Base-by-base conservation (phyloP, 2,329 filamentous ascomycete species). In the Stromatinia cepivora region DNA sequence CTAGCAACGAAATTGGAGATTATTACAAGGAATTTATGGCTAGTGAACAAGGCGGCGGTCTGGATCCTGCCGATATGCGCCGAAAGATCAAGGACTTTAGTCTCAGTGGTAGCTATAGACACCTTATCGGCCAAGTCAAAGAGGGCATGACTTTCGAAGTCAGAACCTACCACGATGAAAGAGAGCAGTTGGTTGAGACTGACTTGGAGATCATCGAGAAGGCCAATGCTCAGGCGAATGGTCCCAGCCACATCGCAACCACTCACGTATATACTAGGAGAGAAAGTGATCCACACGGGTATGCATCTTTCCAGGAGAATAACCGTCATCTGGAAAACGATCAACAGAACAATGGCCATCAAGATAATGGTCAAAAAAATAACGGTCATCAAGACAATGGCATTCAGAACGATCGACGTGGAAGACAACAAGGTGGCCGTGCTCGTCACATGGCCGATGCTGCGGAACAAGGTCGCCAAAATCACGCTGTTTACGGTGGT, bases 1-100 rank as follows among this genome's bases (percentile, higher is more conserved):
- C 95, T 0, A 78, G 84, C 31, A 98, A 99, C 79, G 87, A 88
- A 48, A 88, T 97, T 72, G 92, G 91, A n/a, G 84, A 87, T 4
- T 97, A 90, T 79, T 99, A 98, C 81, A 85, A 86, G 72, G 85
- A 87, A 3, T 96, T 97, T 81, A 99, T 99, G 96, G 87, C 81
- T 45, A 90, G 86, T 65, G 86, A 91, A 61, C 86, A 87, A 72
- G 94, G 95, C 71, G 94, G 94, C 15, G 82, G 83, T 1, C 84
- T 99, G 17, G 89, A 97, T 78, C 94, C 95, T 0, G 86, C 90
- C 76, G 85, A 93, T 72, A 98, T 99, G 95, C 89, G 92, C 17
- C 88, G 94, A 25, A 86, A 86, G 65, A 93, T 94, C 81, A 91
- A 90, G 77, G 95, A 98, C 76, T 90, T 95, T 77, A 97, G 92